Conservation (phyloP, 2,329 filamentous ascomycete genomes). For the Ascosphaera apis region DNA sequence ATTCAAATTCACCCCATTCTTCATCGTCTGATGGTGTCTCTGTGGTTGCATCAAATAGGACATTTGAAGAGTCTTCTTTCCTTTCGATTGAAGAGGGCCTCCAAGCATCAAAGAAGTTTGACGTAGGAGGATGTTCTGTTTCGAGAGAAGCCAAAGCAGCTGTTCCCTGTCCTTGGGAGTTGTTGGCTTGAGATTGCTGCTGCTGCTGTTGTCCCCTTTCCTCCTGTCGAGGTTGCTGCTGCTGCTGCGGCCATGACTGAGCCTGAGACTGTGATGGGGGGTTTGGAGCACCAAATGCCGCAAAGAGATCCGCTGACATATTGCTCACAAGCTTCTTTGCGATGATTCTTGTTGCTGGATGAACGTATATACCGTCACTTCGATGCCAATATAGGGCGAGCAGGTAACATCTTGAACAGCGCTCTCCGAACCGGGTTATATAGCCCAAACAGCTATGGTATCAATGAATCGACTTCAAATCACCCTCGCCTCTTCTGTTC, state of each 20-base stretch:
- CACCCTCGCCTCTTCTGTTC: no score
- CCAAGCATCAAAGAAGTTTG: neutral
- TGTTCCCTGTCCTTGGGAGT: neutral
- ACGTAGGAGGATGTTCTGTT: neutral
- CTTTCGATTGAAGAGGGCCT: neutral
- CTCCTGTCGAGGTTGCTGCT: neutral
- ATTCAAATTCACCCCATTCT: conserved; percentile 30
- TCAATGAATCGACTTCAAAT: no score
- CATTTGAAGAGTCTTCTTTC: conserved; percentile 15
- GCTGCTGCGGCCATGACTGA: conserved; percentile 1
- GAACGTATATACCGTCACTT: no score
- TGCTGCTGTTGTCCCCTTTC: neutral
- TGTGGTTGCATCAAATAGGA: conserved; percentile 39
- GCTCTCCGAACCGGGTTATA: no score
- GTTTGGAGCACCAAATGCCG: conserved; percentile 21
- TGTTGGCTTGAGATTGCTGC: neutral
- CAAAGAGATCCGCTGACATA: conserved; percentile 32
- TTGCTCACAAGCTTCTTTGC: neutral
- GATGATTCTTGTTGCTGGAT: no score
- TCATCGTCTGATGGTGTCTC: conserved; percentile 19
- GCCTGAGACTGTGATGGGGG: neutral
- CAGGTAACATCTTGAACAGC: no score
- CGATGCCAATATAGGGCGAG: no score
- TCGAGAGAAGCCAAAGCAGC: neutral
- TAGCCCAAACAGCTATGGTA: no score